Percentiles rank a stretch among this genome's conserved stretches.
These are phyloP conservation scores for Trichoderma koningiopsis DNA, from an alignment of 2,329 filamentous ascomycete species.

Conservation along the genomic window DNA sequence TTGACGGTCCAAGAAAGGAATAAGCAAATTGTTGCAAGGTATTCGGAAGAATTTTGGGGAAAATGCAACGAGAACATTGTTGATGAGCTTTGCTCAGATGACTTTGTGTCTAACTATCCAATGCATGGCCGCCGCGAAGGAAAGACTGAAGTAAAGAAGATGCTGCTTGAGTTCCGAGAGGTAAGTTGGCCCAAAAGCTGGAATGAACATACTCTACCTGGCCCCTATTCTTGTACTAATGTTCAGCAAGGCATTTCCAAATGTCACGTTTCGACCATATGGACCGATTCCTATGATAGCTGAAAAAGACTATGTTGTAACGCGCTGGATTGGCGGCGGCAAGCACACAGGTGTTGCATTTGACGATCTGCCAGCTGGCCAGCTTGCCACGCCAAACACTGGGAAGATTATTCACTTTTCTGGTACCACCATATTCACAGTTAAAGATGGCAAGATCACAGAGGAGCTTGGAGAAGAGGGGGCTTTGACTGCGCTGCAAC, in stretches of 20 bases:
- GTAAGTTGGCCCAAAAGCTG: background rate
- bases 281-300: slow-evolving; percentile 5
- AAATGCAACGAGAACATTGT: background rate
- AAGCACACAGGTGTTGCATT: slow-evolving; percentile 5
- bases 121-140: background rate
- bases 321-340: background rate
- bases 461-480: background rate
- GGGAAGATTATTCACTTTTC: background rate
- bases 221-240: background rate
- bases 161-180: background rate
- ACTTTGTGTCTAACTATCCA: background rate
- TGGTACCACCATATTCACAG: background rate
- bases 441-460: background rate
- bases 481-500: background rate
- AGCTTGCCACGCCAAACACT: background rate
- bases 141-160: background rate
- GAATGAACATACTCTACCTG: too few relatives aligned
- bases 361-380: background rate
- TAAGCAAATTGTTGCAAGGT: background rate
- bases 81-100: background rate
- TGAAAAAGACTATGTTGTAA: slow-evolving; percentile 3
- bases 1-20: background rate
- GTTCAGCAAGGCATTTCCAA: background rate
- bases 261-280: background rate
- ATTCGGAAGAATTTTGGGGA: background rate